Evolutionary conservation across 2,329 filamentous ascomycete species (phyloP).

Genomic region (Botrytis tulipae): DNA sequence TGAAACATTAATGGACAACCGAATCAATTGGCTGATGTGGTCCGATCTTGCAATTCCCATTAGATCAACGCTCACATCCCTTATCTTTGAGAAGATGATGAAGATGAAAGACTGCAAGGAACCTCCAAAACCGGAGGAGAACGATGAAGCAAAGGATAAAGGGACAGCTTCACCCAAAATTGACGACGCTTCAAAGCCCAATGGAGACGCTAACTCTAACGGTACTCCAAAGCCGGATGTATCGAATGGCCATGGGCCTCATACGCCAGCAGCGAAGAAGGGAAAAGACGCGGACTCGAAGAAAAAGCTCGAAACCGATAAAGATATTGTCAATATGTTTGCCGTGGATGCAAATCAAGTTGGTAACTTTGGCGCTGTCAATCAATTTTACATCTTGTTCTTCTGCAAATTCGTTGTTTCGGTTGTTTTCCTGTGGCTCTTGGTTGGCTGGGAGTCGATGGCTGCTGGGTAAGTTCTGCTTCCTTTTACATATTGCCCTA

Average conservation of each 20-base stretch:
- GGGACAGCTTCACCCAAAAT: slow-evolving; percentile 6
- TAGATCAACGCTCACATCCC: slow-evolving; percentile 64
- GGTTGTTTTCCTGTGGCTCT: slow-evolving; percentile 60
- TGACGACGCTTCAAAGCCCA: background rate
- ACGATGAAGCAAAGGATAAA: slow-evolving; percentile 18
- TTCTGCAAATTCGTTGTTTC: slow-evolving; percentile 61
- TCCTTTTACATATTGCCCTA: background rate
- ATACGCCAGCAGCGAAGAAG: slow-evolving; percentile 10
- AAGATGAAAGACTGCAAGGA: slow-evolving; percentile 65
- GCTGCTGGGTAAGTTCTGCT: slow-evolving; percentile 45
- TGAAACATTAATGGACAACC: slow-evolving; percentile 25
- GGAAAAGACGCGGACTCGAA: slow-evolving; percentile 8
- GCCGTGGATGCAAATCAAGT: slow-evolving; percentile 69
- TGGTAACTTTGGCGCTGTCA: slow-evolving; percentile 60
- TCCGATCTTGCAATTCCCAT: slow-evolving; percentile 46
- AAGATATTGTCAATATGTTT: slow-evolving; percentile 72
- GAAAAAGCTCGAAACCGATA: slow-evolving; percentile 50
- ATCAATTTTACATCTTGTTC: slow-evolving; percentile 61
- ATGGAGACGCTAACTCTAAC: slow-evolving; percentile 11
- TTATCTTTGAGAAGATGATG: slow-evolving; percentile 74
- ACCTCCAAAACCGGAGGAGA: slow-evolving; percentile 40
- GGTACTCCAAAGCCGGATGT: background rate
- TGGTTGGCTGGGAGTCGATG: slow-evolving; percentile 70
- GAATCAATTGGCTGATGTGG: slow-evolving; percentile 29
- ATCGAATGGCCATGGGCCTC: slow-evolving; percentile 10